Evolutionary conservation across 176 grass and related monocot species (phyloP), one percentile per base, ranked within the genome.

Genomic region (Coix lacrymajobi): DNA sequence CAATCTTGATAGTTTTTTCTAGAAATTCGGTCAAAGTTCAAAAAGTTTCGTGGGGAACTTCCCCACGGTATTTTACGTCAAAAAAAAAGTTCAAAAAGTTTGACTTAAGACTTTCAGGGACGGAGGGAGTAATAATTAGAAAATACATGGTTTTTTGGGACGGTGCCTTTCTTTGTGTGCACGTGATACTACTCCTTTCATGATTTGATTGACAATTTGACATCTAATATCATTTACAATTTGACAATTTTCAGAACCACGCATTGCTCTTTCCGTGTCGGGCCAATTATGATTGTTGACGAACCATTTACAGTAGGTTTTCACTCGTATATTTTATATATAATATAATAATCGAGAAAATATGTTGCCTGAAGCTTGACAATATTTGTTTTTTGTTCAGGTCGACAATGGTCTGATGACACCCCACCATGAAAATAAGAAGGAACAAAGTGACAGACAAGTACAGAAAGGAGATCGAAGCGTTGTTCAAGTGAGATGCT

Each of bases 341-440:
- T n/a, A n/a, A n/a, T 37, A 60, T 49, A 16, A 15, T 17, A 11
- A 8, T 56, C 0, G 15, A n/a, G 2, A 13, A 30, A 2, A 20
- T 61, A 4, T 80, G 13, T 34, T 71, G 16, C 3, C 36, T 51
- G 41, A 33, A 85, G 14, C 22, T 14, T 89, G 56, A 72, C 24
- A 45, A n/a, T 24, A 10, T 73, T n/a, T n/a, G n/a, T n/a, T 56
- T 20, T 11, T 8, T 15, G 3, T 84, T 46, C 85, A 98, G 96
- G 87, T 98, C 20, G 91, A 98, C 77, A 98, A 92, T 69, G 96
- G 85, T 68, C 86, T 98, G 79, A 86, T 98, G 92, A 98, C 96
- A 6, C 92, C 96, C n/a, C 19, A 98, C 96, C 33, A 93, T 98
- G 96, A 98, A 98, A 86, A 72, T 95, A 84, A 73, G 80, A 80